Evolutionary conservation across 2,329 filamentous ascomycete species (phyloP), one percentile per base, ranked within the genome.

Genomic region (Diaporthe batatas): DNA sequence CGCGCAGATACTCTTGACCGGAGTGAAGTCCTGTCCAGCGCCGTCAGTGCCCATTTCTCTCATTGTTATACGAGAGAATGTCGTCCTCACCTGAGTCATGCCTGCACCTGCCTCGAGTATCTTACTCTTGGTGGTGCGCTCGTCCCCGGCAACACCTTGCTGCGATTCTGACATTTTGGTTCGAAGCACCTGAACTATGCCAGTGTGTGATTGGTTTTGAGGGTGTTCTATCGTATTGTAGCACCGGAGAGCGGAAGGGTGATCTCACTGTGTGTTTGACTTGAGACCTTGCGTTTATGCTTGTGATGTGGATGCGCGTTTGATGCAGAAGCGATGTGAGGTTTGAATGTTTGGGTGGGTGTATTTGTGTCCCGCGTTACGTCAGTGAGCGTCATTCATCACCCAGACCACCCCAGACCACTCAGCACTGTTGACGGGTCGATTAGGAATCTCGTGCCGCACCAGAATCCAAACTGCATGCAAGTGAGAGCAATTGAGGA

Each of bases 1-100:
- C 0, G 93, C 94, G 81, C 94, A 96, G 64, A 97, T 88, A 69
- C 90, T 89, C 77, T 94, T 92, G 8, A 94, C 82, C 0, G 94
- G 94, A 0, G 87, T 84, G 80, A 97, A 94, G 75, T 90, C 87
- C 88, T 91, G 70, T 8, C 12, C 16, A 29, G 49, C 68, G 29
- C 70, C 47, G 21, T 71, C 70, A 39, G 68, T 42, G 62, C n/a
- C 12, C 34, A 11, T 39, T 11, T 10, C 34, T 12, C 10, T 7
- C 11, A 39, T 10, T 2, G 42, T 18, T 3, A 7, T 11, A 16
- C 12, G 49, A 29, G 6, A 34, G 12, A 3, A 5, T 18, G 16
- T 5, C 5, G 0, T 14, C 64, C 73, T 57, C 79, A 87, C 87
- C 80, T 93, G 91, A 2, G 89, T 86, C 58, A 88, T 76, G 6